Conservation (phyloP, 257 asterid species). For the Nicotiana tomentosiformis region DNA sequence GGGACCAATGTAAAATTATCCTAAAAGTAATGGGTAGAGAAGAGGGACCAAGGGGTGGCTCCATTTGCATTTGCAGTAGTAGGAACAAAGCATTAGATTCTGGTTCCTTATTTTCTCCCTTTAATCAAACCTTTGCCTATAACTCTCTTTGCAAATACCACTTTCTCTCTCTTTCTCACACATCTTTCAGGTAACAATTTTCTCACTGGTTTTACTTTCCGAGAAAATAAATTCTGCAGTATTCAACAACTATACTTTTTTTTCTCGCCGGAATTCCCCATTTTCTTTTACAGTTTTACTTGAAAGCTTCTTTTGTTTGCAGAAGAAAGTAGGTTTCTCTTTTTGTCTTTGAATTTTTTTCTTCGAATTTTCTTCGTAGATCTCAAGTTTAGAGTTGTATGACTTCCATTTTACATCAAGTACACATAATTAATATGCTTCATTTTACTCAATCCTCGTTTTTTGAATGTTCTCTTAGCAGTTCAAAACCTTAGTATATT, state of each 20-base stretch:
- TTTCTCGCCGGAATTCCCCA: neutral
- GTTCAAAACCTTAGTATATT: too few species aligned
- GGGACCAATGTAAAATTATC: neutral
- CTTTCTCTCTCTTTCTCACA: neutral
- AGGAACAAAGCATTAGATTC: slow-evolving; percentile 43
- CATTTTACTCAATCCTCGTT: neutral
- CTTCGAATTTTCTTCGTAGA: neutral
- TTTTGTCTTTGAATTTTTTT: neutral
- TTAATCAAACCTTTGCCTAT: slow-evolving; percentile 1
- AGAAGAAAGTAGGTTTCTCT: neutral
- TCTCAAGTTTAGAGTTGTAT: neutral
- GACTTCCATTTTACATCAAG: neutral
- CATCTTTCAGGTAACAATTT: neutral
- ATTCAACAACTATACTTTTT: neutral
- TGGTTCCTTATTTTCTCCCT: slow-evolving; percentile 22
- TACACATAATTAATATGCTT: neutral
- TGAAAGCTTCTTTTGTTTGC: neutral
- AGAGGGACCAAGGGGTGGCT: neutral
- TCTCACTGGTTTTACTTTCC: neutral
- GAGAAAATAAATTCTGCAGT: neutral
- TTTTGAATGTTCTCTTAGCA: too few species aligned
- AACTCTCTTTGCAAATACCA: neutral
- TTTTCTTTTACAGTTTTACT: neutral
- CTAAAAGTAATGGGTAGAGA: neutral
- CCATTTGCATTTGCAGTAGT: neutral